These are phyloP conservation scores for Candida tammaniensis DNA, from an alignment of 805 yeast species.

Conservation along the genomic window DNA sequence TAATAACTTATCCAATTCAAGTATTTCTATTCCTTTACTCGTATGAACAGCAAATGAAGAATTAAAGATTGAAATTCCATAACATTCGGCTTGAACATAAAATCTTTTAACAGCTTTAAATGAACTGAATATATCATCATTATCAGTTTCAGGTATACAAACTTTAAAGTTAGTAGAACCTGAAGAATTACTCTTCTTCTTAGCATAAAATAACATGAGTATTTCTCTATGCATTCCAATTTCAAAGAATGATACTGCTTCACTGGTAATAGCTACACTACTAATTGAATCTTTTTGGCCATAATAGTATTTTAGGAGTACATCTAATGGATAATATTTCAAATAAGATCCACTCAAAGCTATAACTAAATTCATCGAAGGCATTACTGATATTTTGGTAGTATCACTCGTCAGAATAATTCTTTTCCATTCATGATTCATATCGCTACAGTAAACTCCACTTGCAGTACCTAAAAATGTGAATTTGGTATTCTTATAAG, in stretches of 20 bases:
- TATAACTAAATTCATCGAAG: slow-evolving; percentile 53
- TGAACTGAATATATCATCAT: slow-evolving; percentile 42
- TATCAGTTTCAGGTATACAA: slow-evolving; percentile 55
- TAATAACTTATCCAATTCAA: slow-evolving; percentile 55
- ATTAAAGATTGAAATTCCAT: slow-evolving; percentile 60
- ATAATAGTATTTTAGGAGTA: slow-evolving; percentile 57
- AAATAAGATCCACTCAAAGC: slow-evolving; percentile 58
- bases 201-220: slow-evolving; percentile 55
- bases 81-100: slow-evolving; percentile 53
- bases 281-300: slow-evolving; percentile 37
- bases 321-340: slow-evolving; percentile 61
- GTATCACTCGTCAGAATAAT: slow-evolving; percentile 53
- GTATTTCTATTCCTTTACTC: slow-evolving; percentile 62
- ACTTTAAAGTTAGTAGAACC: slow-evolving; percentile 52
- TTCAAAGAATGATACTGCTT: slow-evolving; percentile 54
- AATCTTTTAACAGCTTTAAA: slow-evolving; percentile 43
- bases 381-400: slow-evolving; percentile 58
- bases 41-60: slow-evolving; percentile 67
- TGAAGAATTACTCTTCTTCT: slow-evolving; percentile 45
- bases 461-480: slow-evolving; percentile 56
- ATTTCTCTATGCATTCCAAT: slow-evolving; percentile 68
- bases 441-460: slow-evolving; percentile 60
- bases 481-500: slow-evolving; percentile 43
- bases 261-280: slow-evolving; percentile 50
- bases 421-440: slow-evolving; percentile 53